These are phyloP conservation scores for Glycine latifolia DNA, from an alignment of 306 rosid genomes.

Conservation along the genomic window DNA sequence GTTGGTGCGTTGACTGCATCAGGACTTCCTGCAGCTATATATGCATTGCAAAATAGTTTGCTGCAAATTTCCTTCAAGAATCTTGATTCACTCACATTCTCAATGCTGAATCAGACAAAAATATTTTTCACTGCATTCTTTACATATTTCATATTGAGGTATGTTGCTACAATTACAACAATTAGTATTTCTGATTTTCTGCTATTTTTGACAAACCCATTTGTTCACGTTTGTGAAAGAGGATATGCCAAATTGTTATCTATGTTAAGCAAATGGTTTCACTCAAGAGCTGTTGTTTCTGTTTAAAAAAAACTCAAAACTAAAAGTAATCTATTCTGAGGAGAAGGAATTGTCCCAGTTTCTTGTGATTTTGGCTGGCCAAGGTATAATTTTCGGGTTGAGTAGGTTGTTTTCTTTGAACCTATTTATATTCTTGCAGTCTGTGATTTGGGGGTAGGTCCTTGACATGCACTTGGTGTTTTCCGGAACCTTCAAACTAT, in stretches of 20 bases:
- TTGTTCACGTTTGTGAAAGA: conserved; percentile 10
- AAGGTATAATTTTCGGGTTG: not conserved
- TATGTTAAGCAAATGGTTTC: conserved; percentile 35
- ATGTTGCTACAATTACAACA: conserved; percentile 38
- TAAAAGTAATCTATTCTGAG: conserved; percentile 1
- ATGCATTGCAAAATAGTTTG: conserved; percentile 95
- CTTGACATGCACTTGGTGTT: conserved; percentile 14
- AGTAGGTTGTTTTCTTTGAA: conserved; percentile 19
- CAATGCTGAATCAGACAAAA: conserved; percentile 95
- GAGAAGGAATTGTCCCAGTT: conserved; percentile 21
- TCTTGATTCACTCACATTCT: conserved; percentile 96
- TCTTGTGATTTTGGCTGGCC: conserved; percentile 15
- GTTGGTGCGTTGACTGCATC: conserved; percentile 91
- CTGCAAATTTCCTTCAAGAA: conserved; percentile 94
- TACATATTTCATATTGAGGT: conserved; percentile 86
- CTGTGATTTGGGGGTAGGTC: conserved; percentile 14
- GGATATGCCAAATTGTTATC: conserved; percentile 29
- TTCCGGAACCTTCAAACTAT: conserved; percentile 2
- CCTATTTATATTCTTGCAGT: conserved; percentile 20
- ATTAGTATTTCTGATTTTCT: conserved; percentile 34
- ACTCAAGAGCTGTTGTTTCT: conserved; percentile 30
- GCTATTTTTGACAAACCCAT: conserved; percentile 10
- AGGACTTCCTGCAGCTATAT: conserved; percentile 95
- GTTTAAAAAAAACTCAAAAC: not conserved
- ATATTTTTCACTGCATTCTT: conserved; percentile 90